phyloP scores from a whole-genome alignment of 306 rosid species.

The Carpinus viminea region DNA sequence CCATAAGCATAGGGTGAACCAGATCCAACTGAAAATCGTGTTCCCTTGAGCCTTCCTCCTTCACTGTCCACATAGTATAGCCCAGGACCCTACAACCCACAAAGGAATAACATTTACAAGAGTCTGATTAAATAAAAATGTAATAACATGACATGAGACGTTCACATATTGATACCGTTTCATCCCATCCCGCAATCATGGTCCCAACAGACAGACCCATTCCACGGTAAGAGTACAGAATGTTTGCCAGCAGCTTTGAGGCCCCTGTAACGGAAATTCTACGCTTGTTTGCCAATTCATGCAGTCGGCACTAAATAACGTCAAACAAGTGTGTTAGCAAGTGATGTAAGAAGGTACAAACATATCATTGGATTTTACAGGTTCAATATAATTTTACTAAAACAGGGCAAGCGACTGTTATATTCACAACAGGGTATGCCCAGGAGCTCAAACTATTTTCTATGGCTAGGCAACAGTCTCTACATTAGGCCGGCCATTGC shows the following conservation, averaged over 20 bases:
- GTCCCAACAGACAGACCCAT: slow-evolving; percentile 98
- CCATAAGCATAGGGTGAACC: slow-evolving; percentile 99
- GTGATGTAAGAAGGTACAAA: slow-evolving; percentile 6
- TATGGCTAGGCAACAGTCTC: background rate
- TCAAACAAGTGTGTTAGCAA: slow-evolving; percentile 8
- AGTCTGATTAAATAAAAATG: background rate
- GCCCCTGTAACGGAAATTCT: slow-evolving; percentile 98
- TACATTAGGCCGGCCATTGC: background rate
- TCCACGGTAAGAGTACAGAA: slow-evolving; percentile 92
- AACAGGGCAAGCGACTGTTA: background rate
- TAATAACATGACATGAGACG: background rate
- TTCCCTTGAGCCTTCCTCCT: slow-evolving; percentile 96
- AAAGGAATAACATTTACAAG: background rate
- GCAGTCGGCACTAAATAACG: slow-evolving; percentile 68
- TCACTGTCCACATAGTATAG: slow-evolving; percentile 94
- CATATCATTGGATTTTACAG: background rate
- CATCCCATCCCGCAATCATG: slow-evolving; percentile 99
- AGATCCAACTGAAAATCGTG: slow-evolving; percentile 92
- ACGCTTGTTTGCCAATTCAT: slow-evolving; percentile 86
- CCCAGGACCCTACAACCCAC: slow-evolving; percentile 78
- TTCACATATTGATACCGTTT: slow-evolving; percentile 58
- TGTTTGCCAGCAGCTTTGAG: slow-evolving; percentile 90
- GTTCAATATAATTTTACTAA: background rate
- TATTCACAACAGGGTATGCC: background rate
- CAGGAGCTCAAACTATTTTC: background rate